Conservation (phyloP, 805 yeast genomes). For the Cyberlindnera maclurae region DNA sequence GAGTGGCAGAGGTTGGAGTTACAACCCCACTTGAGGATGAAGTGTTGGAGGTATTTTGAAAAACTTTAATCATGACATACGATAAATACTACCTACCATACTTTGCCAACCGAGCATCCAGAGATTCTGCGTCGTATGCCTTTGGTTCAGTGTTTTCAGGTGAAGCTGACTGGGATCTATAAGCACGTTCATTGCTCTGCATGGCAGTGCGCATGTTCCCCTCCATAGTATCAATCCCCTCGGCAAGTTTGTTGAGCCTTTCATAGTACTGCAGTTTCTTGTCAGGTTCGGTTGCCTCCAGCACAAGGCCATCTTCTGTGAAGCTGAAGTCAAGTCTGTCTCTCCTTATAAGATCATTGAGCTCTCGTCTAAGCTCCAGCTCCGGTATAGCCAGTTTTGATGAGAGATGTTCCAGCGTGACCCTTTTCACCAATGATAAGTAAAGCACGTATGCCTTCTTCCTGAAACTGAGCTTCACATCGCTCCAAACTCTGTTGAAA, state of each 20-base stretch:
- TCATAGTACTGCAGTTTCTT: constrained; percentile 11
- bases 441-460: constrained; percentile 27
- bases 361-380: constrained; percentile 11
- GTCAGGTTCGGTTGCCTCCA: constrained; percentile 10
- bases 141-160: background rate
- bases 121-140: constrained; percentile 1
- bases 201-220: background rate
- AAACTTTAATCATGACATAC: background rate
- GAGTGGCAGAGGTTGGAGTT: constrained; percentile 52
- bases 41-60: constrained; percentile 24
- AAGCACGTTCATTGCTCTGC: background rate
- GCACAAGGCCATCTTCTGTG: constrained; percentile 8
- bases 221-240: constrained; percentile 17
- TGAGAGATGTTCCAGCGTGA: constrained; percentile 14
- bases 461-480: constrained; percentile 22
- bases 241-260: constrained; percentile 15
- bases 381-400: constrained; percentile 12
- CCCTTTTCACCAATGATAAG: constrained; percentile 24
- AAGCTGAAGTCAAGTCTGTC: constrained; percentile 10
- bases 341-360: constrained; percentile 12
- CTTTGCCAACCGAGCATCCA: constrained; percentile 1
- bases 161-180: background rate
- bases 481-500: constrained; percentile 18
- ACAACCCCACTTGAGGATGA: constrained; percentile 42
- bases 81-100: background rate